These are phyloP conservation scores for Vitis amurensis DNA, from an alignment of 164 flowering plant species.

Conservation along the genomic window DNA sequence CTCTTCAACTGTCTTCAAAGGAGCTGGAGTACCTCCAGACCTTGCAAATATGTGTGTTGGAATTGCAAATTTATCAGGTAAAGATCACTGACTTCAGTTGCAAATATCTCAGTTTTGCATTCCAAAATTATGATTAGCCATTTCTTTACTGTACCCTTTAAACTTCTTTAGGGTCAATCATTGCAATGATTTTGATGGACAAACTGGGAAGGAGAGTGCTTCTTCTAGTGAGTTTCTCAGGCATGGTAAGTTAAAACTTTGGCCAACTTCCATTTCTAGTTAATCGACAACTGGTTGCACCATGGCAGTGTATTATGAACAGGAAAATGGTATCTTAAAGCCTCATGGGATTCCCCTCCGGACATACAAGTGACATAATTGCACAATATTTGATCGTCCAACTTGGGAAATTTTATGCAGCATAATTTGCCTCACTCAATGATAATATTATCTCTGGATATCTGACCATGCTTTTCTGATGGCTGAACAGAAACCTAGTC, in stretches of 20 bases:
- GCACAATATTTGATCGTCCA: not conserved
- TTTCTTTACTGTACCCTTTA: not conserved
- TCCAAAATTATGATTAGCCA: no score
- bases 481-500: not conserved
- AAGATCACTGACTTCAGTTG: not conserved
- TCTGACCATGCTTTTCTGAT: not conserved
- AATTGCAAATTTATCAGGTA: conserved; percentile 60
- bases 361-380: not conserved
- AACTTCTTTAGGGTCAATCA: conserved; percentile 31
- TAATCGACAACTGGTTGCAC: no score
- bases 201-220: conserved; percentile 45
- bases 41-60: conserved; percentile 61
- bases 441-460: not conserved
- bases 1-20: conserved; percentile 69
- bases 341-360: no score
- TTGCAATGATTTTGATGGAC: conserved; percentile 46
- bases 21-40: conserved; percentile 64
- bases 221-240: conserved; percentile 42
- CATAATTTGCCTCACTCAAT: not conserved
- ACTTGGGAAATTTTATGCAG: not conserved
- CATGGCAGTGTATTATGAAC: not conserved
- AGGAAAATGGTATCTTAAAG: not conserved
- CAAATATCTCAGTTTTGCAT: not conserved
- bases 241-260: conserved; percentile 32
- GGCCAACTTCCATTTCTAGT: no score